Conservation (phyloP, 192 early-diverging fungal genomes). For the Umbelopsis ramanniana region DNA sequence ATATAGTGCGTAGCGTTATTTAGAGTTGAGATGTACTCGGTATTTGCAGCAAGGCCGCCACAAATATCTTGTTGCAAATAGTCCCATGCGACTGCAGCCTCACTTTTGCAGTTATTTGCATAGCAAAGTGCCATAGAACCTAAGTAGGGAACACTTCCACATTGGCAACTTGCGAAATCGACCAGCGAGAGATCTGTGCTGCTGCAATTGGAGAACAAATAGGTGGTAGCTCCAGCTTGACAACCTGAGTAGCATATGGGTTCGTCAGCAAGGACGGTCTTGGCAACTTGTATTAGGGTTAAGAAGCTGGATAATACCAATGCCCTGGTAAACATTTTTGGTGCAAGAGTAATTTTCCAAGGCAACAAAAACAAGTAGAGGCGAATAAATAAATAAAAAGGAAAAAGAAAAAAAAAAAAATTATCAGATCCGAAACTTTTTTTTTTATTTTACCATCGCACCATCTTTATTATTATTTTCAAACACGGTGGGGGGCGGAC, state of each 20-base stretch:
- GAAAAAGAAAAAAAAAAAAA: too few relatives aligned
- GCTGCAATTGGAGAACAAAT: not conserved
- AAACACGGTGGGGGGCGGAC: too few relatives aligned
- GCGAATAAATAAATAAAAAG: too few relatives aligned
- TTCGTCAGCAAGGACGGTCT: not conserved
- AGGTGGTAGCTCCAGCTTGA: constrained; percentile 5
- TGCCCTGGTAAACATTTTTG: too few relatives aligned
- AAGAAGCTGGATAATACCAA: too few relatives aligned
- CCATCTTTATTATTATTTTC: too few relatives aligned
- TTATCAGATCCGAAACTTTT: too few relatives aligned
- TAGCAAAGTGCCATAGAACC: constrained; percentile 23
- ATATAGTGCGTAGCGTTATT: not conserved
- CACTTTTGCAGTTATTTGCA: not conserved
- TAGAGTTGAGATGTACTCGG: not conserved
- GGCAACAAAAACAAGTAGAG: too few relatives aligned
- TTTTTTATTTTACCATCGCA: too few relatives aligned
- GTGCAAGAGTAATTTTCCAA: too few relatives aligned
- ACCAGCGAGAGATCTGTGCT: not conserved
- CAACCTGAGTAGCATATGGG: not conserved
- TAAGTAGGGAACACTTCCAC: constrained; percentile 19
- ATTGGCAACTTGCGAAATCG: not conserved
- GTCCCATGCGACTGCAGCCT: not conserved
- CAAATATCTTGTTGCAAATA: not conserved
- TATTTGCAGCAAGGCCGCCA: not conserved
- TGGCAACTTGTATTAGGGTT: too few relatives aligned